A percentile compares a stretch with the other conserved stretches of the same genome.
Evolutionary conservation across 208 protist genomes (phyloP).

Genomic region (Leishmania tarentolae): DNA sequence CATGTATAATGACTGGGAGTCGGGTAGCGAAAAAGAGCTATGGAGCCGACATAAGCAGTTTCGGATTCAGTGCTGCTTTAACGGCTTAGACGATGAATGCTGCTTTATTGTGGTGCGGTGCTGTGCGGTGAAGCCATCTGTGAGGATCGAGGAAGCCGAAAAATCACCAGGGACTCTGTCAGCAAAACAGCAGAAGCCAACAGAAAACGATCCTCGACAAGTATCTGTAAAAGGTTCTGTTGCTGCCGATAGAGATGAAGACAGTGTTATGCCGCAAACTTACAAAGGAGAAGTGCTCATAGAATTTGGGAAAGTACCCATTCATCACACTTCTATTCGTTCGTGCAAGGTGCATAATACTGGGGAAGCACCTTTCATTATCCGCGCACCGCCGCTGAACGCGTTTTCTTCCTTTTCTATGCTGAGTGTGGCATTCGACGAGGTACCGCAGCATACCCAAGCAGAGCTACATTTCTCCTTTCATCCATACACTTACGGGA

Average conservation of each 20-base stretch:
- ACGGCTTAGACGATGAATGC: slow-evolving; percentile 18
- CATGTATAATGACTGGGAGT: slow-evolving; percentile 32
- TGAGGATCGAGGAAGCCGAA: slow-evolving; percentile 8
- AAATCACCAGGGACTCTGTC: not conserved
- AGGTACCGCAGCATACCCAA: slow-evolving; percentile 34
- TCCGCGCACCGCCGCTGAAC: slow-evolving; percentile 56
- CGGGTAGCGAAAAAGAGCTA: not conserved
- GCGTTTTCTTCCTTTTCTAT: slow-evolving; percentile 66
- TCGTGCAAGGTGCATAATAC: slow-evolving; percentile 50
- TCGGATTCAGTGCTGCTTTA: slow-evolving; percentile 24
- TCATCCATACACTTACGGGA: slow-evolving; percentile 61
- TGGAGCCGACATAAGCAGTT: slow-evolving; percentile 36
- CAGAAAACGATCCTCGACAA: not conserved
- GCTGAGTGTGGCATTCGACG: slow-evolving; percentile 34
- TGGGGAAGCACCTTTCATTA: slow-evolving; percentile 24
- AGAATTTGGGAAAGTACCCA: slow-evolving; percentile 68
- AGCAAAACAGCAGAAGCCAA: not conserved
- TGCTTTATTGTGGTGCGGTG: slow-evolving; percentile 25
- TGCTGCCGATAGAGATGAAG: slow-evolving; percentile 3
- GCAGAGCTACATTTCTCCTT: slow-evolving; percentile 53
- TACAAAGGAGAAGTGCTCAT: slow-evolving; percentile 24
- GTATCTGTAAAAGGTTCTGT: not conserved
- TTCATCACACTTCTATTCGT: slow-evolving; percentile 45
- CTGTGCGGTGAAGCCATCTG: slow-evolving; percentile 20
- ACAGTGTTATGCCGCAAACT: not conserved